A percentile compares a stretch with the other conserved stretches of the same genome.
phyloP scores from a whole-genome alignment of 1,284 basidiomycete species.

The Sphagnurus paluster region DNA sequence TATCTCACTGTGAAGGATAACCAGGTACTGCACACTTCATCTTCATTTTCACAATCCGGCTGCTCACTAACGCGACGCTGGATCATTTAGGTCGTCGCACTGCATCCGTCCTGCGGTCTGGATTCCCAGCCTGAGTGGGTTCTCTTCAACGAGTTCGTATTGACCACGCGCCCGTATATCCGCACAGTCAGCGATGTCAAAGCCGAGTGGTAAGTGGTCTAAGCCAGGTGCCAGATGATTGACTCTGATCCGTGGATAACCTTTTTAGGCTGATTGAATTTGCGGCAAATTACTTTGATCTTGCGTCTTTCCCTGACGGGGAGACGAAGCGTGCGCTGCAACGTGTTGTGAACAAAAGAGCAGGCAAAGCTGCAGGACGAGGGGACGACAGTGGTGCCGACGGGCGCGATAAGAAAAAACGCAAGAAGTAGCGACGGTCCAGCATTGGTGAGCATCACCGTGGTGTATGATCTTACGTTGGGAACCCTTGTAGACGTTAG shows the following conservation, averaged over 20 bases:
- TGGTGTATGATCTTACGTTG: not conserved
- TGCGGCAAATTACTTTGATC: constrained; percentile 80
- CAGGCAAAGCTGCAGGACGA: constrained; percentile 27
- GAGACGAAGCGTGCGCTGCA: constrained; percentile 73
- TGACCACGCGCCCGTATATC: constrained; percentile 90
- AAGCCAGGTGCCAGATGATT: constrained; percentile 1
- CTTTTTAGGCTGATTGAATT: constrained; percentile 76
- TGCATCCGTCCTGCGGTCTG: constrained; percentile 94
- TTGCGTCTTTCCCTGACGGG: constrained; percentile 64
- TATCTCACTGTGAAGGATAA: constrained; percentile 95
- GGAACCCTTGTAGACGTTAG: no score
- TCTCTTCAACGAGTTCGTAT: constrained; percentile 96
- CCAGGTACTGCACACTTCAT: constrained; percentile 49
- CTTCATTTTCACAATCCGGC: not conserved
- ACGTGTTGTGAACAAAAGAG: constrained; percentile 43
- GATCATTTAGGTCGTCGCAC: constrained; percentile 65
- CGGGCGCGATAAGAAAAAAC: constrained; percentile 28
- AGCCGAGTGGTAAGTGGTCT: constrained; percentile 75
- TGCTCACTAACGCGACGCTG: not conserved
- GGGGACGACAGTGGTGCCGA: constrained; percentile 17
- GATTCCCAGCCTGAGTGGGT: constrained; percentile 97
- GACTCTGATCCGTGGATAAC: not conserved
- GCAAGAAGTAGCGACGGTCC: constrained; percentile 19
- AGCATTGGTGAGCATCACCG: not conserved
- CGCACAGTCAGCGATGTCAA: constrained; percentile 89